Conservation (phyloP, 768 basidiomycete species). For the Clathrus columnatus region DNA sequence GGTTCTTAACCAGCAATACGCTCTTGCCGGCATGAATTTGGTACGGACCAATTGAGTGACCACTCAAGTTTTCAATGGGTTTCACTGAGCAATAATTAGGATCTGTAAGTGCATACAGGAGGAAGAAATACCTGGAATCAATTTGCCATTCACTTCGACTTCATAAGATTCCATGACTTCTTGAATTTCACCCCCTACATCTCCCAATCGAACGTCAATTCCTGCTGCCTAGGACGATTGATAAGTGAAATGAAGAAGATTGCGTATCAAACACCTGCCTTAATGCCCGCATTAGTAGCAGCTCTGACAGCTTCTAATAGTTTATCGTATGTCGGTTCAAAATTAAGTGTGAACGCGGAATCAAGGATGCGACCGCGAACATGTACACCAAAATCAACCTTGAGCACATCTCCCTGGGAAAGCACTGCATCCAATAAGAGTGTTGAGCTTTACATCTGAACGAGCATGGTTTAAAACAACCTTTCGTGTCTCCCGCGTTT, state of each 20-base stretch:
- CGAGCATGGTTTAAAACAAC: conserved; percentile 34
- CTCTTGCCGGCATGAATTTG: conserved; percentile 94
- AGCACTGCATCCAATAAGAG: conserved; percentile 44
- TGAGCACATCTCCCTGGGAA: conserved; percentile 77
- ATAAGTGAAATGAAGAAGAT: background rate
- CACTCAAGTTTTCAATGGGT: conserved; percentile 87
- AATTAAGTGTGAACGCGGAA: conserved; percentile 90
- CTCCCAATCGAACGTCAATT: conserved; percentile 89
- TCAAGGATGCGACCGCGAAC: conserved; percentile 93
- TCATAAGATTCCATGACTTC: conserved; percentile 99
- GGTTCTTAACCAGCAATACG: conserved; percentile 79
- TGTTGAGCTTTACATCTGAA: conserved; percentile 2
- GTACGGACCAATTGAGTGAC: conserved; percentile 86
- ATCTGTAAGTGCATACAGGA: background rate
- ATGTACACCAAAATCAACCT: conserved; percentile 97
- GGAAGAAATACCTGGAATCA: conserved; percentile 53
- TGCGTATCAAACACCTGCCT: conserved; percentile 41
- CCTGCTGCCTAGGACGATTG: conserved; percentile 70
- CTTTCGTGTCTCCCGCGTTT: conserved; percentile 80
- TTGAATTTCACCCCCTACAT: conserved; percentile 86
- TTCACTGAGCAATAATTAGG: conserved; percentile 52
- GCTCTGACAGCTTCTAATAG: conserved; percentile 87
- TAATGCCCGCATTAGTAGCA: conserved; percentile 87
- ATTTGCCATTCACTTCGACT: conserved; percentile 82
- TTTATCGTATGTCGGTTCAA: conserved; percentile 83